Percentiles rank a stretch among this genome's conserved stretches.
Evolutionary conservation across 495 filamentous ascomycete genomes (phyloP).

Genomic region (Aspergillus steynii): DNA sequence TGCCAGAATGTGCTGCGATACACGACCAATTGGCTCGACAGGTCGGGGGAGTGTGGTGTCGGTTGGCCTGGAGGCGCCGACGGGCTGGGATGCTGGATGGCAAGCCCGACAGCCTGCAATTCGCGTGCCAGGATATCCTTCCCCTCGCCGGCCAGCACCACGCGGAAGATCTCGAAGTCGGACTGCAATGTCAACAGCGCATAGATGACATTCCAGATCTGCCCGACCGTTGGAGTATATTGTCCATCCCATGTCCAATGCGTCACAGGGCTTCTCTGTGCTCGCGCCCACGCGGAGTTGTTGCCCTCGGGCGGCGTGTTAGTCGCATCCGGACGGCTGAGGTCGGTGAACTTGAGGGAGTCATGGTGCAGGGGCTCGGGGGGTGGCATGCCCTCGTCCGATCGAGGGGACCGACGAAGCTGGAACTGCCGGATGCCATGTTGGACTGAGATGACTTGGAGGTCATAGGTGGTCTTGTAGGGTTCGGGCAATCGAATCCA

Average conservation of each 20-base stretch:
- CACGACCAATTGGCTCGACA: conserved; percentile 20
- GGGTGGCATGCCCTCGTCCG: conserved; percentile 23
- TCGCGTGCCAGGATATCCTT: conserved; percentile 18
- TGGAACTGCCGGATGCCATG: conserved; percentile 20
- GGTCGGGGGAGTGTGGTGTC: conserved; percentile 12
- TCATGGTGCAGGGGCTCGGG: conserved; percentile 27
- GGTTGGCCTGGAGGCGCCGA: conserved; percentile 28
- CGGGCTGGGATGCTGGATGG: conserved; percentile 19
- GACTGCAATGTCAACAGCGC: conserved; percentile 35
- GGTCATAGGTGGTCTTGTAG: conserved; percentile 24
- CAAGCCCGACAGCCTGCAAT: conserved; percentile 23
- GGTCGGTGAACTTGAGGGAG: conserved; percentile 23
- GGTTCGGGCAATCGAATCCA: conserved; percentile 25
- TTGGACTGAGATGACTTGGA: conserved; percentile 21
- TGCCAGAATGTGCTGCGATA: conserved; percentile 28
- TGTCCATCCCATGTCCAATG: conserved; percentile 32
- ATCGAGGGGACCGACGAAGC: conserved; percentile 18
- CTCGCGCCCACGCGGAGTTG: conserved; percentile 42
- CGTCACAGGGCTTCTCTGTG: conserved; percentile 31
- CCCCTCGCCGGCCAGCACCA: conserved; percentile 14
- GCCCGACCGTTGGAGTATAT: conserved; percentile 45
- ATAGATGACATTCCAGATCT: conserved; percentile 59
- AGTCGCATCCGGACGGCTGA: conserved; percentile 13
- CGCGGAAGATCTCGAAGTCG: conserved; percentile 23
- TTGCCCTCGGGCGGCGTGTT: conserved; percentile 25